Conservation (phyloP, 139 green algal species). For the Chlamydomonas eustigma region DNA sequence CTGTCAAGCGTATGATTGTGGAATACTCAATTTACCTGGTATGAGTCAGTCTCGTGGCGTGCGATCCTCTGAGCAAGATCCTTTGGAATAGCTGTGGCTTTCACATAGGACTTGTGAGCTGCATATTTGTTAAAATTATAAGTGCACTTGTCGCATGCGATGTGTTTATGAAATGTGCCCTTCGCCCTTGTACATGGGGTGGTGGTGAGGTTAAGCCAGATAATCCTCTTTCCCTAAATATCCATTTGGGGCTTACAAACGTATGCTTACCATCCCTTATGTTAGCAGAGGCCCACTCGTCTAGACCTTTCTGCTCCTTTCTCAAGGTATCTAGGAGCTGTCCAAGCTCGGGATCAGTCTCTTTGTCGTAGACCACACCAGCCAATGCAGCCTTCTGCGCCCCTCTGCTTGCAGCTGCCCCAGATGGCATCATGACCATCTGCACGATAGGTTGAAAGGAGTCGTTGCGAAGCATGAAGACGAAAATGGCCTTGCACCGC, state of each 20-base stretch:
- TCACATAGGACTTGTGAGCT: constrained; percentile 26
- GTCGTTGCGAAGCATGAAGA: not conserved
- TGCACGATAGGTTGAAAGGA: not conserved
- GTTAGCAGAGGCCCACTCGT: constrained; percentile 8
- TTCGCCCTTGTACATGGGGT: no score
- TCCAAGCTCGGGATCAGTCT: constrained; percentile 10
- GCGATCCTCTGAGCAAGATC: constrained; percentile 5
- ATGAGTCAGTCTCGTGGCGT: not conserved
- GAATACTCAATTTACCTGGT: constrained; percentile 7
- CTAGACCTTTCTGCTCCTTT: not conserved
- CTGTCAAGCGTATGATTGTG: no score
- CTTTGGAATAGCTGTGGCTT: constrained; percentile 59
- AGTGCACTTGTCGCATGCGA: no score
- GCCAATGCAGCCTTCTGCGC: constrained; percentile 74
- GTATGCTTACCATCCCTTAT: not conserved
- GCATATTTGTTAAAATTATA: no score
- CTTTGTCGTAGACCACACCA: constrained; percentile 74
- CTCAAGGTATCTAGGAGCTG: not conserved
- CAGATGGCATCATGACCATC: constrained; percentile 71
- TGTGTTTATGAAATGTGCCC: no score
- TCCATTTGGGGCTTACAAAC: not conserved
- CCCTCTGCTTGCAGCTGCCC: constrained; percentile 46
- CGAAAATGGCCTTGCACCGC: not conserved
- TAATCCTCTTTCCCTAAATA: no score
- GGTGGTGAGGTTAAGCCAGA: no score